Evolutionary conservation across 352 stramenopile species (phyloP), one percentile per base, ranked within the genome.

Genomic region (Pythium dissimile): DNA sequence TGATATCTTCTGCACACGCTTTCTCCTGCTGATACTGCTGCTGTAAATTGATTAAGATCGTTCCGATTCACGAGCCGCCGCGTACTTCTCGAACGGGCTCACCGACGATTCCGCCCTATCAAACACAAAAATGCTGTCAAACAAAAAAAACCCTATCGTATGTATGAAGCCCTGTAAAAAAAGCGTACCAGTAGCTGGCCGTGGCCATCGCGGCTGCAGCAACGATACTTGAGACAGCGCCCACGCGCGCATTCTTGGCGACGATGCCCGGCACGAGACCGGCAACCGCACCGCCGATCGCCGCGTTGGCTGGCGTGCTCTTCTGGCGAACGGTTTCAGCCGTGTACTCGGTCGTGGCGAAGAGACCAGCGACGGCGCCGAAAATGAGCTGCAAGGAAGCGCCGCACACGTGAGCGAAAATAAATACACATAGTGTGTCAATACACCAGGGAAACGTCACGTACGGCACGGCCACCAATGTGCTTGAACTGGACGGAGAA

Each of bases 401-500:
- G 18, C 5, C 13, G n/a, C n/a, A n/a, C n/a, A 53, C 12, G 35
- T 42, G 12, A 30, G 45, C 31, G 15, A 5, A 23, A 31, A 53
- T 2, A 12, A 32, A 1, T 6, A 13, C 16, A 39, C 27, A 16
- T 3, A 46, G 8, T 10, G 9, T 32, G 21, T 11, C 8, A 32
- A 13, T 10, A 10, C 18, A 18, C 9, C 43, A 12, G 15, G 26
- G 3, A 16, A n/a, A 5, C 43, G 34, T 3, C 6, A 69, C 69
- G 21, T 70, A 93, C 81, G 77, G 82, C 85, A 34, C 84, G 86
- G 20, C 62, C 64, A 32, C 82, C 86, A n/a, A 95, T 59, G 64
- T 88, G 77, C 67, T 89, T 89, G 32, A 94, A 67, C 66, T 95
- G 86, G 38, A 59, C 69, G 27, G 80, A 73, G 48, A 95, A 89